Conservation (phyloP, 176 grass and related monocot genomes). For the Guadua angustifolia region DNA sequence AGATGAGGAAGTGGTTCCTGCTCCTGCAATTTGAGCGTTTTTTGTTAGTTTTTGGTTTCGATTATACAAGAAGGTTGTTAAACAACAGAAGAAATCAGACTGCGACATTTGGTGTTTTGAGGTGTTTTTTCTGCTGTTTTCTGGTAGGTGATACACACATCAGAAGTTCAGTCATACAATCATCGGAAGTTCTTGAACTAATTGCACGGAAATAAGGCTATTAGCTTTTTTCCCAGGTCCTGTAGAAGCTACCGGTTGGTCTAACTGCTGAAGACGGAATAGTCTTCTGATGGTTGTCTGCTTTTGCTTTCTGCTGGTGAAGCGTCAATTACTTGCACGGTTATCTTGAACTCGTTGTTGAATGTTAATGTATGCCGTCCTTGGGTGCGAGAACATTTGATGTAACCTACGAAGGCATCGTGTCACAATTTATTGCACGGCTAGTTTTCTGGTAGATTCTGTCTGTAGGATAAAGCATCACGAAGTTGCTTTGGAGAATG, state of each 20-base stretch:
- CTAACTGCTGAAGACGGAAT: constrained; percentile 42
- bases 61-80: neutral
- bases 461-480: neutral
- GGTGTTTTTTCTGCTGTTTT: neutral
- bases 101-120: neutral
- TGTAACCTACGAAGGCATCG: neutral
- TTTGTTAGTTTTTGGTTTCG: neutral
- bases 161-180: constrained; percentile 27
- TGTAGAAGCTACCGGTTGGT: constrained; percentile 43
- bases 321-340: constrained; percentile 7
- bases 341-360: constrained; percentile 6
- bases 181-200: constrained; percentile 2
- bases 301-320: constrained; percentile 43
- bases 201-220: neutral
- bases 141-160: neutral
- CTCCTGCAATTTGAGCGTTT: neutral
- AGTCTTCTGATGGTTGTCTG: constrained; percentile 32
- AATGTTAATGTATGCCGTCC: neutral
- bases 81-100: neutral
- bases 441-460: constrained; percentile 33
- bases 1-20: neutral
- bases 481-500: constrained; percentile 19
- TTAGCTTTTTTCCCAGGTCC: constrained; percentile 11
- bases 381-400: neutral
- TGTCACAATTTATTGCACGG: constrained; percentile 13